A percentile compares a stretch with the other conserved stretches of the same genome.
Conservation (phyloP, 1,284 basidiomycete genomes). For the Cutaneotrichosporon spelunceum region DNA sequence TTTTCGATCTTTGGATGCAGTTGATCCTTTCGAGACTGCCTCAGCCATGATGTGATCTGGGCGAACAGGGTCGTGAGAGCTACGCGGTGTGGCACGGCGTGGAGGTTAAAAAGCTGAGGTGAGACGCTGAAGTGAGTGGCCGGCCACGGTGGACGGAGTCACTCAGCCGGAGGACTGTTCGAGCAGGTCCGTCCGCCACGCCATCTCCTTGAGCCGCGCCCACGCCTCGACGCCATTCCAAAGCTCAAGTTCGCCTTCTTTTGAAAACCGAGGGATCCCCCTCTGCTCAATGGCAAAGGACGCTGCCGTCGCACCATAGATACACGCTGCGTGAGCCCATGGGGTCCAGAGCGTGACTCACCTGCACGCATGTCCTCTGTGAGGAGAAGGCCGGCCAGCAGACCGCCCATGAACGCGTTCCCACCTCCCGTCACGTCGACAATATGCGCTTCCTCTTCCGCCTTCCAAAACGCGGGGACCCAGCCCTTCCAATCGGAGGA, state of each 20-base stretch:
- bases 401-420: constrained; percentile 79
- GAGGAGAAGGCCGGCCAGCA: constrained; percentile 67
- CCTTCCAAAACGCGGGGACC: constrained; percentile 73
- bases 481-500: constrained; percentile 54
- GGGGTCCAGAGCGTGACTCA: constrained; percentile 42
- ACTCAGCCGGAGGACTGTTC: not conserved
- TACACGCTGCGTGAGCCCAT: constrained; percentile 55
- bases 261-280: constrained; percentile 61
- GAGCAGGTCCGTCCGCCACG: not conserved
- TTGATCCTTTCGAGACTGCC: not conserved
- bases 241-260: constrained; percentile 46
- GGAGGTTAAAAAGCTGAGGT: not conserved
- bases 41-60: not conserved
- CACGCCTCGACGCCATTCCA: constrained; percentile 66
- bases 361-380: constrained; percentile 63
- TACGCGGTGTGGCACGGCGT: not conserved
- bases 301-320: constrained; percentile 73
- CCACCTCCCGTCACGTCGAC: constrained; percentile 87
- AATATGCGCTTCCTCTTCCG: constrained; percentile 53
- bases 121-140: constrained; percentile 1
- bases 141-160: not conserved
- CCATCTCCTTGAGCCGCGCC: constrained; percentile 28
- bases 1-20: constrained; percentile 9
- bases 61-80: not conserved
- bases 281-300: constrained; percentile 79